phyloP scores from a whole-genome alignment of 805 yeast species.

The Candida germanica region DNA sequence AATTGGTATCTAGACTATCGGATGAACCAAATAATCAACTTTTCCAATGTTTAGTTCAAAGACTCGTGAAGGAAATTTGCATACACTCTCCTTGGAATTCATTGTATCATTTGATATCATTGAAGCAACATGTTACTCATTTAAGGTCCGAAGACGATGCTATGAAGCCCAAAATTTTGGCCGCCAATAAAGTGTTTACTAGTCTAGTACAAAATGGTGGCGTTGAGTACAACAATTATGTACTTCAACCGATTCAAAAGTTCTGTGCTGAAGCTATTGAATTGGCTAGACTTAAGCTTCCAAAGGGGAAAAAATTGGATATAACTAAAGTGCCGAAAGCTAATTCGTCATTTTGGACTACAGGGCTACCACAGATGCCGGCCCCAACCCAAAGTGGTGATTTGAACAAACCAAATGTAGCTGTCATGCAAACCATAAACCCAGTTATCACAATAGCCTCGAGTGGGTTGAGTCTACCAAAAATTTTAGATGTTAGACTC shows the following conservation, averaged over 20 bases:
- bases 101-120: slow-evolving; percentile 58
- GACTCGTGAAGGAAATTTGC: slow-evolving; percentile 46
- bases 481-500: slow-evolving; percentile 56
- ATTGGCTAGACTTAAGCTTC: slow-evolving; percentile 47
- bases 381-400: slow-evolving; percentile 55
- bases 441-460: slow-evolving; percentile 57
- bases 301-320: slow-evolving; percentile 29
- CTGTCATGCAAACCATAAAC: slow-evolving; percentile 46
- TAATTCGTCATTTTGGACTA: slow-evolving; percentile 51
- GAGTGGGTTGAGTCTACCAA: slow-evolving; percentile 86
- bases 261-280: slow-evolving; percentile 51
- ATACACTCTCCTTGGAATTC: slow-evolving; percentile 70
- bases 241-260: slow-evolving; percentile 44
- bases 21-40: slow-evolving; percentile 36
- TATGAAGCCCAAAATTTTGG: slow-evolving; percentile 43
- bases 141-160: slow-evolving; percentile 25
- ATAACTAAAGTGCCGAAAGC: slow-evolving; percentile 29
- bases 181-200: slow-evolving; percentile 48
- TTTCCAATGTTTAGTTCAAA: slow-evolving; percentile 56
- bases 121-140: slow-evolving; percentile 44
- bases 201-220: slow-evolving; percentile 3
- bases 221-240: slow-evolving; percentile 8
- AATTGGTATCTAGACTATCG: slow-evolving; percentile 67
- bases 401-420: slow-evolving; percentile 22
- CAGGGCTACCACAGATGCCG: slow-evolving; percentile 51